phyloP scores from a whole-genome alignment of 306 rosid species.

The Prosopis cineraria region DNA sequence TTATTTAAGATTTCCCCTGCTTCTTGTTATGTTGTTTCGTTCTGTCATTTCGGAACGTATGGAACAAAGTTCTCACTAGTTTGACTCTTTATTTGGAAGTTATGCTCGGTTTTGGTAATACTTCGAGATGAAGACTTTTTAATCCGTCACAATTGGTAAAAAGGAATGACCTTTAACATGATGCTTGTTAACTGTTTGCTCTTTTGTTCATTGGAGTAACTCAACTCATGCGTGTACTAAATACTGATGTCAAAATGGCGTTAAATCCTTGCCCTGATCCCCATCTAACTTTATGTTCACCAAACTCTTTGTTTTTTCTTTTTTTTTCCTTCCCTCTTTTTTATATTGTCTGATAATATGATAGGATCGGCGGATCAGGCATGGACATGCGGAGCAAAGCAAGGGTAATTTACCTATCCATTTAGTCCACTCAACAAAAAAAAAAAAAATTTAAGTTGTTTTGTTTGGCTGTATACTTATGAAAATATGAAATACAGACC shows the following conservation, averaged over 20 bases:
- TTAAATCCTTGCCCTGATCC: not conserved
- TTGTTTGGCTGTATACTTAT: not conserved
- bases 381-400: constrained; percentile 96
- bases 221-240: not conserved
- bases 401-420: constrained; percentile 52
- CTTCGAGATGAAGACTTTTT: not conserved
- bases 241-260: constrained; percentile 6
- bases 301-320: not conserved
- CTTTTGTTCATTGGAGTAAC: not conserved
- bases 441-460: not conserved
- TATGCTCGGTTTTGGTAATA: constrained; percentile 13
- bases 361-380: constrained; percentile 96
- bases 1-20: not conserved
- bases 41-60: not conserved
- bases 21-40: not conserved
- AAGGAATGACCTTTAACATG: not conserved
- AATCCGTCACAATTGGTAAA: not conserved
- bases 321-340: not conserved
- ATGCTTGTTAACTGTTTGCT: not conserved
- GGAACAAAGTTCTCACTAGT: constrained; percentile 4
- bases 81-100: constrained; percentile 15
- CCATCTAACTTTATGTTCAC: not conserved
- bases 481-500: constrained; percentile 33
- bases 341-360: constrained; percentile 14
- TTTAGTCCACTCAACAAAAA: not conserved